Base-by-base conservation (phyloP, 768 basidiomycete genomes). In the Amylocystis lapponica region DNA sequence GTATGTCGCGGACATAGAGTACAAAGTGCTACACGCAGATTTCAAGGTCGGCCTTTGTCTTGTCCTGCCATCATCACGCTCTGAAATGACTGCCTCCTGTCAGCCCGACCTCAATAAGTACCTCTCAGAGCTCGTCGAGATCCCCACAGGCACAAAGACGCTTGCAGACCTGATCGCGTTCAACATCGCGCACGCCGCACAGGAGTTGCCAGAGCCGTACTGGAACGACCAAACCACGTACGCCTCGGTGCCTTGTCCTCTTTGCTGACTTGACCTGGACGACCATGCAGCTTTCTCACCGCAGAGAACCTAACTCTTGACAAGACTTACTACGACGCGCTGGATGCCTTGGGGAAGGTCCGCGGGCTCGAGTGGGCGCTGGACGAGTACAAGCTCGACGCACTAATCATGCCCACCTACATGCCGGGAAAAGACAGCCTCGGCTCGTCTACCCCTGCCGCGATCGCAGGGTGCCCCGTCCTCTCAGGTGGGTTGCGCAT, bases 391-490 rank as follows among this genome's bases (percentile, higher is more conserved):
- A 54, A 60, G 26, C 49, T 66, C n/a, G 65, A 65, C 35, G 66
- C 63, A 2, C 49, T 63, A 10, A 12, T 63, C 10, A 47, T 60
- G 12, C 62, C 62, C 11, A 50, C 40, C 20, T 41, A 46, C 27
- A 36, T 50, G 17, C n/a, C n/a, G n/a, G n/a, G n/a, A n/a, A n/a
- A n/a, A n/a, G n/a, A n/a, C n/a, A n/a, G n/a, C n/a, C n/a, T n/a
- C n/a, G n/a, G n/a, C n/a, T 33, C 44, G 6, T 62, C 65, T 0
- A 56, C 48, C 14, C 52, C 62, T 4, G 54, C 61, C 61, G 81
- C 79, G 3, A 72, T 82, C 43, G 76, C 78, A 5, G 82, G 81
- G 7, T 83, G 81, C 50, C 81, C 82, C 2, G 76, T 82, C 41
- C 65, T 82, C 27, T 81, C 81, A 19, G 79, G 80, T 76, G 9